Base-by-base conservation (phyloP, 805 yeast genomes). In the Metschnikowia koreensis region DNA sequence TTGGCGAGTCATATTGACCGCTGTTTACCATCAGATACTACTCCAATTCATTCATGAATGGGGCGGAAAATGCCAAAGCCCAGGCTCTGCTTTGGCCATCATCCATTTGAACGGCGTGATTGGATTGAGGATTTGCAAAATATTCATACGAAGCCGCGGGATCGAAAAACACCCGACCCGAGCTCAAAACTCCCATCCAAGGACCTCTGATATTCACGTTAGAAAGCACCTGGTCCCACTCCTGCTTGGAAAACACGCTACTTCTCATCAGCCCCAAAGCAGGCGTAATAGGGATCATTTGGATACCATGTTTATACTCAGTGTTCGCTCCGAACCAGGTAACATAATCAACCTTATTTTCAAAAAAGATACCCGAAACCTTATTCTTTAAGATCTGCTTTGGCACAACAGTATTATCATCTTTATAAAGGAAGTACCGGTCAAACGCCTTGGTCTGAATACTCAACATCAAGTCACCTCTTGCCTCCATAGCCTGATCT, bases 251-350 rank as follows among this genome's bases (percentile, higher is more conserved):
- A 65, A 80, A 83, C 12, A 62, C 60, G 1, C 84, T 76, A 16
- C 71, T 66, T 52, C 92, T 76, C 40, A 85, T 73, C 53, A 69
- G 78, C 1, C 84, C 74, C 27, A 87, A 81, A 15, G 76, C 74
- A 1, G 89, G 87, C 0, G 88, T 84, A 29, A 81, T 70, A 22
- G 92, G 92, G 37, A 87, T 63, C 91, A 86, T 87, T 65, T 87
- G 91, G 53, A 86, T 87, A 5, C 93, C 93, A 58, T 86, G 89
- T 48, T 84, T 85, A 60, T 81, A 86, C 66, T 85, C 84, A 38
- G 71, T 68, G 48, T 78, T 70, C 52, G 70, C 62, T 6, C 91
- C 91, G 61, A 87, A 87, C 61, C 81, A 87, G 2, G 92, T 86
- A 7, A 89, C 80, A 69, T 86, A 84, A 61, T 82, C 89, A 51